These are phyloP conservation scores for Trichosporon inkin DNA, from an alignment of 1,284 basidiomycete species.

Conservation along the genomic window DNA sequence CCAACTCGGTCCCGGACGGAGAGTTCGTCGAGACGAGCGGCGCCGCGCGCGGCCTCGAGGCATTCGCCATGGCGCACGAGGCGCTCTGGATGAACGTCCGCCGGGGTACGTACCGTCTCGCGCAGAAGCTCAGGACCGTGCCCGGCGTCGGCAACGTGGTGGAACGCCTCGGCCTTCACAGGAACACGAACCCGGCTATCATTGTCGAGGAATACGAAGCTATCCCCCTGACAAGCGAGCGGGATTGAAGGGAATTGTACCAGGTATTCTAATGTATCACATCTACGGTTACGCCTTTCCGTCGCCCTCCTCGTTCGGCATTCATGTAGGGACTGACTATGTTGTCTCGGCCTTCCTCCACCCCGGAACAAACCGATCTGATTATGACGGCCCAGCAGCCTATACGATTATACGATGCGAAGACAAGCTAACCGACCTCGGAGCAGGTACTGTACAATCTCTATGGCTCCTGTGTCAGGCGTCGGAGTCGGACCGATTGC, in stretches of 20 bases:
- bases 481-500: no score
- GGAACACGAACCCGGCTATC: constrained; percentile 17
- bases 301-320: no score
- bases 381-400: no score
- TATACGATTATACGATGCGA: no score
- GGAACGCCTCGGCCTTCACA: constrained; percentile 25
- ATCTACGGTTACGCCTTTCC: background rate
- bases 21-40: constrained; percentile 52
- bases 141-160: constrained; percentile 22
- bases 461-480: no score
- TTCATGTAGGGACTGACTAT: no score
- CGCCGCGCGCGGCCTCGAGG: constrained; percentile 29
- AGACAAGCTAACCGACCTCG: no score
- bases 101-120: constrained; percentile 16
- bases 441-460: no score
- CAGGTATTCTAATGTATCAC: background rate
- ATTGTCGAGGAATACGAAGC: constrained; percentile 38
- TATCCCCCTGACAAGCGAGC: constrained; percentile 27
- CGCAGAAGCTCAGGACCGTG: constrained; percentile 15
- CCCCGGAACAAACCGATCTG: no score
- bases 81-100: constrained; percentile 18
- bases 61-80: background rate
- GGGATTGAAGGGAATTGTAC: constrained; percentile 4
- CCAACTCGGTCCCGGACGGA: constrained; percentile 63
- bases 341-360: no score